Percentiles rank a stretch among this genome's conserved stretches.
Evolutionary conservation across 495 filamentous ascomycete genomes (phyloP).

Genomic region (Xylaria bambusicola): DNA sequence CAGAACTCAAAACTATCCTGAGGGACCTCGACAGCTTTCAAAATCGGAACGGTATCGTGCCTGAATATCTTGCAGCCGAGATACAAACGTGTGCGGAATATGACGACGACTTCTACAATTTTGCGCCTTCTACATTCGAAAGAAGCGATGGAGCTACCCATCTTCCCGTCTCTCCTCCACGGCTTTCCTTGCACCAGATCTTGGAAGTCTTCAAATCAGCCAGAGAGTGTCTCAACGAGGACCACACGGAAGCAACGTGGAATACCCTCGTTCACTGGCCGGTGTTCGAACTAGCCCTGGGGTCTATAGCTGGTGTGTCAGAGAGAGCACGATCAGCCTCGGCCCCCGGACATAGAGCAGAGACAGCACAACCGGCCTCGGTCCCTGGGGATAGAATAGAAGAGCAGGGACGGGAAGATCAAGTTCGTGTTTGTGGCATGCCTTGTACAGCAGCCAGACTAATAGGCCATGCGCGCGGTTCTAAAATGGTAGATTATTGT

Average conservation of each 20-base stretch:
- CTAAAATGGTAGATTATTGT: conserved; percentile 7
- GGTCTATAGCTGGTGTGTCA: neutral
- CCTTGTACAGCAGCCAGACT: conserved; percentile 1
- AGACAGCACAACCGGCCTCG: neutral
- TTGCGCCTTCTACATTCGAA: neutral
- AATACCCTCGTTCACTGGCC: conserved; percentile 3
- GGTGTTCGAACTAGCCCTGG: neutral
- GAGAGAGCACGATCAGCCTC: neutral
- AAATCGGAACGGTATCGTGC: neutral
- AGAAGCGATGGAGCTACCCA: neutral
- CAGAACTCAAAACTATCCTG: neutral
- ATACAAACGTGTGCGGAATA: neutral
- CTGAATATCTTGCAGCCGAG: neutral
- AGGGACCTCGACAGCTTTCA: neutral
- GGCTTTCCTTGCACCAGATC: neutral
- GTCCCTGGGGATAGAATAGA: neutral
- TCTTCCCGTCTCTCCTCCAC: neutral
- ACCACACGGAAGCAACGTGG: neutral
- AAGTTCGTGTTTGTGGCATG: conserved; percentile 1
- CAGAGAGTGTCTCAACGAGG: neutral
- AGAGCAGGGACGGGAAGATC: neutral
- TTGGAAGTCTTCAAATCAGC: neutral
- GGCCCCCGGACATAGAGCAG: neutral
- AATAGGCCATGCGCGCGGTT: neutral
- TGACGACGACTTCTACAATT: conserved; percentile 1